Evolutionary conservation across 2,329 filamentous ascomycete genomes (phyloP).

Genomic region (Xylariaceae sp.): DNA sequence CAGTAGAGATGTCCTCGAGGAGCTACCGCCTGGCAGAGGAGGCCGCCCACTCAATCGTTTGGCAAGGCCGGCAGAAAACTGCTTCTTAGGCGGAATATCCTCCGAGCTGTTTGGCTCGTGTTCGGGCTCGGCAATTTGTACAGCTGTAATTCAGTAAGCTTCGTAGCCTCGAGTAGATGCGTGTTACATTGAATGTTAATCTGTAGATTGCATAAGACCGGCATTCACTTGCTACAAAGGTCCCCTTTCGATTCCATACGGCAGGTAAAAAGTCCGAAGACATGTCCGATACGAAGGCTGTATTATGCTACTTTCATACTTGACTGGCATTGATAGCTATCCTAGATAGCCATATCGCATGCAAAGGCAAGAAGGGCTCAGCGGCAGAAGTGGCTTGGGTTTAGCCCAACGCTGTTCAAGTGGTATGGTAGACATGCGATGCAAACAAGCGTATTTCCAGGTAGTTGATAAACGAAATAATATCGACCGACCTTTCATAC

Average conservation of each 20-base stretch:
- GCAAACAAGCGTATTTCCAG: background rate
- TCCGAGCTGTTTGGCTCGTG: slow-evolving; percentile 41
- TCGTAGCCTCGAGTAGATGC: slow-evolving; percentile 5
- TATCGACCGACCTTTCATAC: slow-evolving; percentile 38
- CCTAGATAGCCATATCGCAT: background rate
- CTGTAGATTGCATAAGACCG: background rate
- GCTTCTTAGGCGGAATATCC: slow-evolving; percentile 48
- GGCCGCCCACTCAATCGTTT: slow-evolving; percentile 53
- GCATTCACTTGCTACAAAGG: background rate
- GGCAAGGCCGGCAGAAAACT: slow-evolving; percentile 51
- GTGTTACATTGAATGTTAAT: background rate
- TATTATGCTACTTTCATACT: background rate
- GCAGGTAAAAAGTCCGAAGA: no score
- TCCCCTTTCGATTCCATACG: no score
- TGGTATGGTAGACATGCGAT: slow-evolving; percentile 5
- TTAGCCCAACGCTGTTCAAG: background rate
- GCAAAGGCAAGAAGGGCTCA: background rate
- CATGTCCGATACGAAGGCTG: background rate
- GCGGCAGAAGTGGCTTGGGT: background rate
- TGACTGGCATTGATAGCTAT: background rate
- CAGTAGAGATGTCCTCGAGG: slow-evolving; percentile 53
- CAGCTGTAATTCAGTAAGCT: slow-evolving; percentile 47
- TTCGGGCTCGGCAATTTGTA: slow-evolving; percentile 64
- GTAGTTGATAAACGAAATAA: slow-evolving; percentile 11
- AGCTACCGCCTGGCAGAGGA: slow-evolving; percentile 43